Percentiles rank a stretch among this genome's conserved stretches.
Evolutionary conservation across 768 basidiomycete species (phyloP).

Genomic region (Wakefieldia striispora): DNA sequence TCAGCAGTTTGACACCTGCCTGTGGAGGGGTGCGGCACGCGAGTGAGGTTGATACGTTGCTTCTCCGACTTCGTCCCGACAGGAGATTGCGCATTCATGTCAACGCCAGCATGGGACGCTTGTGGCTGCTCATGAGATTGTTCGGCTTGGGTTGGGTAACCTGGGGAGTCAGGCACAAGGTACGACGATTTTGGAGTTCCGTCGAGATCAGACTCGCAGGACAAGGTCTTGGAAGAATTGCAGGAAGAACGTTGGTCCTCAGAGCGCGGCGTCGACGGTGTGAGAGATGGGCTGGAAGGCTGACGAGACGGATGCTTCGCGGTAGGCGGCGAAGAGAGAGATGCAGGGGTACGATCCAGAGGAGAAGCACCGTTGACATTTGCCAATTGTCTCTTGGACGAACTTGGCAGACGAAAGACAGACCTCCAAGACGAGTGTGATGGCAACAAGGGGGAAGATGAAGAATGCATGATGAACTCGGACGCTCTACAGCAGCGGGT

Average conservation of each 20-base stretch:
- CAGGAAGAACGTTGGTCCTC: slow-evolving; percentile 67
- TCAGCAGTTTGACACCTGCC: slow-evolving; percentile 28
- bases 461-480: slow-evolving; percentile 21
- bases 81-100: slow-evolving; percentile 24
- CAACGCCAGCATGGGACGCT: slow-evolving; percentile 6
- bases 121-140: slow-evolving; percentile 7
- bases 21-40: slow-evolving; percentile 38
- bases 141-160: slow-evolving; percentile 9
- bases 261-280: slow-evolving; percentile 53
- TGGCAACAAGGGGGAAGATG: slow-evolving; percentile 24
- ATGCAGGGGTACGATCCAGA: slow-evolving; percentile 43
- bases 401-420: slow-evolving; percentile 68
- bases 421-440: slow-evolving; percentile 58
- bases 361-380: slow-evolving; percentile 38
- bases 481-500: slow-evolving; percentile 2
- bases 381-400: slow-evolving; percentile 54
- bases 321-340: slow-evolving; percentile 25
- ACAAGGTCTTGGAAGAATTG: slow-evolving; percentile 75
- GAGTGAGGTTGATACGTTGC: slow-evolving; percentile 45
- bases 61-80: slow-evolving; percentile 48
- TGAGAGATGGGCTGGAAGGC: slow-evolving; percentile 48
- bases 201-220: slow-evolving; percentile 61
- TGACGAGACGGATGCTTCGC: slow-evolving; percentile 23
- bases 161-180: slow-evolving; percentile 29
- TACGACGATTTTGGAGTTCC: slow-evolving; percentile 29